Percentiles rank a stretch among this genome's conserved stretches.
These are phyloP conservation scores for Neonectria coccinea DNA, from an alignment of 2,329 filamentous ascomycete species.

Conservation along the genomic window DNA sequence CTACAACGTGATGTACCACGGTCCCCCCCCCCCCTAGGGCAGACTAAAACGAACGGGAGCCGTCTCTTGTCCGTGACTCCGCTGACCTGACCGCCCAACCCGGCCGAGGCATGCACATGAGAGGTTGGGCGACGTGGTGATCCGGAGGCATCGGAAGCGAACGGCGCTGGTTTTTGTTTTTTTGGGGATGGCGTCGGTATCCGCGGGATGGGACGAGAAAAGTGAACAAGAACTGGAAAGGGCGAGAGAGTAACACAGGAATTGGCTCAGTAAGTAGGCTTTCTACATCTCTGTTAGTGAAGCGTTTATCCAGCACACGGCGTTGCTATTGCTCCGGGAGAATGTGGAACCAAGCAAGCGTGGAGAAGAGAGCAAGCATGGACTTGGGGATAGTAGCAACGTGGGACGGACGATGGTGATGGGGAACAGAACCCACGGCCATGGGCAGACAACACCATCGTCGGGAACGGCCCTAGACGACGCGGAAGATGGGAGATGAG, in stretches of 20 bases:
- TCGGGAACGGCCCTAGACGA: background rate
- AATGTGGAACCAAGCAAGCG: background rate
- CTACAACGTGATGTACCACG: background rate
- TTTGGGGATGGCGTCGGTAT: background rate
- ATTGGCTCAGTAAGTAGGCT: background rate
- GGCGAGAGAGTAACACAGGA: background rate
- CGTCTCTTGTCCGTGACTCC: conserved; percentile 25
- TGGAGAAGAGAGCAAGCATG: background rate
- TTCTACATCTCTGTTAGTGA: background rate
- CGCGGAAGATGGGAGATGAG: conserved; percentile 5
- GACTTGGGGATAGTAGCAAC: conserved; percentile 10
- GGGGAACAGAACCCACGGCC: conserved; percentile 21
- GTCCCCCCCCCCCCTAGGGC: too few species aligned
- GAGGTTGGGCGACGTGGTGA: background rate
- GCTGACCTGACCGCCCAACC: conserved; percentile 3
- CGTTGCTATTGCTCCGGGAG: background rate
- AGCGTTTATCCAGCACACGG: background rate
- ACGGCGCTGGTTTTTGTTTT: background rate
- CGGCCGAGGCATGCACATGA: background rate
- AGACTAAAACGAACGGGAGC: conserved; percentile 9
- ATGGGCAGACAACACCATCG: conserved; percentile 40
- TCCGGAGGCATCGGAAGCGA: conserved; percentile 8
- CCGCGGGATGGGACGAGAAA: background rate
- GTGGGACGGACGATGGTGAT: conserved; percentile 32
- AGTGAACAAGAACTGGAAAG: background rate